Conservation (phyloP, 2,329 filamentous ascomycete genomes). For the Fusarium ramigenum region DNA sequence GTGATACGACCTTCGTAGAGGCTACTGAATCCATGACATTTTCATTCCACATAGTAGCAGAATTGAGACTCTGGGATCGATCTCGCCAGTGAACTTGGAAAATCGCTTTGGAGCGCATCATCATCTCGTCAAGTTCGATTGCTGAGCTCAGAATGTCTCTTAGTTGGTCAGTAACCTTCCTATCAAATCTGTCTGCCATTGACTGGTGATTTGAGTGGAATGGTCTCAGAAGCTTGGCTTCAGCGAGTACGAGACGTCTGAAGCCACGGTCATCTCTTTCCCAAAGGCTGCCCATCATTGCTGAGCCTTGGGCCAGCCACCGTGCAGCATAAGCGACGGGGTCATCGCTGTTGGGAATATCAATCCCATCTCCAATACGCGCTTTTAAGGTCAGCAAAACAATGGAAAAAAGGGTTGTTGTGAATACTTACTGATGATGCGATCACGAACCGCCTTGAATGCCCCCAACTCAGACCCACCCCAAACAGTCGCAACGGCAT, state of each 20-base stretch:
- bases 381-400: too few relatives aligned
- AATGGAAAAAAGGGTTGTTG: too few relatives aligned
- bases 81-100: background rate
- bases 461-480: rapidly evolving
- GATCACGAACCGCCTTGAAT: rapidly evolving
- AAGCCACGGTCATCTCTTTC: rapidly evolving
- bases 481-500: background rate
- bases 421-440: background rate
- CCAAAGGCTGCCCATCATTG: background rate
- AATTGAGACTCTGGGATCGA: rapidly evolving
- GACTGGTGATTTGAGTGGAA: rapidly evolving
- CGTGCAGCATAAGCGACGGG: background rate
- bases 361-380: too few relatives aligned
- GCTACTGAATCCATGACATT: background rate
- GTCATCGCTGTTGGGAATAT: too few relatives aligned
- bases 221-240: background rate
- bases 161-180: background rate
- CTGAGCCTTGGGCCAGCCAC: slow-evolving; percentile 21
- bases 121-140: slow-evolving; percentile 10
- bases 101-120: slow-evolving; percentile 18
- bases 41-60: too few relatives aligned
- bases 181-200: rapidly evolving
- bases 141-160: background rate
- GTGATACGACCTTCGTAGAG: rapidly evolving
- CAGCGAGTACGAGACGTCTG: rapidly evolving